These are phyloP conservation scores for Trypanosoma boissoni DNA, from an alignment of 208 protist genomes.

Conservation along the genomic window DNA sequence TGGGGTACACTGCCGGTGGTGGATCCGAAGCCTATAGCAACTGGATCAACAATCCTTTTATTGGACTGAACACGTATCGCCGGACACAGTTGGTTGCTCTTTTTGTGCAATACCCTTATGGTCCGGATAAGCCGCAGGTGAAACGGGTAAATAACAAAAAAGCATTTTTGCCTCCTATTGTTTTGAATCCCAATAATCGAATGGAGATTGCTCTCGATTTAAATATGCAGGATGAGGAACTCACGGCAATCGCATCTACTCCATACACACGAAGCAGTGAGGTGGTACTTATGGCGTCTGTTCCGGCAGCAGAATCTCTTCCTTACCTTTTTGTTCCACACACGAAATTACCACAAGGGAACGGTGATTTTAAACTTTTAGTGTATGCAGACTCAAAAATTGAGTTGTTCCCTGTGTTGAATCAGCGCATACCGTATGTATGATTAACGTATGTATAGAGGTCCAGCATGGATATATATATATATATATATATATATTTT, in stretches of 20 bases:
- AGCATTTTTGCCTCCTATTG: slow-evolving; percentile 59
- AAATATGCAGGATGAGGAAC: slow-evolving; percentile 50
- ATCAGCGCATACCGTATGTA: slow-evolving; percentile 59
- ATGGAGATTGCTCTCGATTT: slow-evolving; percentile 81
- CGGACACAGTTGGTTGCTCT: slow-evolving; percentile 67
- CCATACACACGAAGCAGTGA: slow-evolving; percentile 46
- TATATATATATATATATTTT: too few relatives aligned
- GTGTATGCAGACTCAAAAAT: slow-evolving; percentile 75
- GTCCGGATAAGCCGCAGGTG: slow-evolving; percentile 65
- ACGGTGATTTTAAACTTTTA: slow-evolving; percentile 84
- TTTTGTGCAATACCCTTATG: slow-evolving; percentile 78
- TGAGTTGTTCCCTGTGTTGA: slow-evolving; percentile 54
- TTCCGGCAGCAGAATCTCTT: slow-evolving; percentile 36
- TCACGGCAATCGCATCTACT: slow-evolving; percentile 46
- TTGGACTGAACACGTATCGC: slow-evolving; percentile 57
- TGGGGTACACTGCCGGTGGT: slow-evolving; percentile 79
- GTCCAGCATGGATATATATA: too few relatives aligned
- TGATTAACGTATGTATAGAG: slow-evolving; percentile 22
- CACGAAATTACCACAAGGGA: slow-evolving; percentile 61
- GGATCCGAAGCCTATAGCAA: slow-evolving; percentile 52
- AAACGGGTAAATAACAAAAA: slow-evolving; percentile 63
- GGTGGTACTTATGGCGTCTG: slow-evolving; percentile 41
- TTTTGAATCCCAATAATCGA: slow-evolving; percentile 57
- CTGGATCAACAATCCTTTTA: slow-evolving; percentile 92
- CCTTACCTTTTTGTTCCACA: slow-evolving; percentile 82